These are phyloP conservation scores for Fusarium floridanum DNA, from an alignment of 2,329 filamentous ascomycete genomes.

Conservation along the genomic window DNA sequence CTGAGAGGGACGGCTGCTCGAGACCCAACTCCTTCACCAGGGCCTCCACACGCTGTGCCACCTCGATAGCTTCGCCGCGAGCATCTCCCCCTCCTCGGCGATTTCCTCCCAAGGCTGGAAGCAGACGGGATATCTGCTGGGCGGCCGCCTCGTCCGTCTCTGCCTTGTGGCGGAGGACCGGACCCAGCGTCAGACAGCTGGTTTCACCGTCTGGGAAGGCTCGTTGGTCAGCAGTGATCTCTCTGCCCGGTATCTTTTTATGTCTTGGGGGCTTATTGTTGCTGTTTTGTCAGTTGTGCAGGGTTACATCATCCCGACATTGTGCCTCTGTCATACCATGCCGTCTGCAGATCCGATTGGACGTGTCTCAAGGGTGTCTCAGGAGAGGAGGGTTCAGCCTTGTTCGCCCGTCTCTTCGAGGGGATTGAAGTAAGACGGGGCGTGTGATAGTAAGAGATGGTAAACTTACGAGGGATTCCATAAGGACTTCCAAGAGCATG, in stretches of 20 bases:
- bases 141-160: constrained; percentile 10
- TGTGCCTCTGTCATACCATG: constrained; percentile 27
- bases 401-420: neutral
- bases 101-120: constrained; percentile 24
- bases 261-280: constrained; percentile 19
- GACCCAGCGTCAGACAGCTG: constrained; percentile 32
- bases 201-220: constrained; percentile 38
- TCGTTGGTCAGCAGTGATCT: constrained; percentile 26
- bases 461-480: constrained; percentile 36
- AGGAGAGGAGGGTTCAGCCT: constrained; percentile 30
- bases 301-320: constrained; percentile 25
- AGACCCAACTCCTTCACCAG: constrained; percentile 22
- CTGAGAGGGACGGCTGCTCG: constrained; percentile 20
- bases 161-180: constrained; percentile 27
- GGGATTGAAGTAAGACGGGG: neutral
- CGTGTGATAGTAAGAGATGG: neutral
- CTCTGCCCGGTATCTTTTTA: neutral
- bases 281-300: constrained; percentile 3
- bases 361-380: constrained; percentile 9
- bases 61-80: constrained; percentile 23
- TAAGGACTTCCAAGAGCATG: constrained; percentile 35
- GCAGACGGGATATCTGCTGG: constrained; percentile 31
- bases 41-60: constrained; percentile 26
- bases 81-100: neutral
- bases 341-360: constrained; percentile 27